Evolutionary conservation across 1,139 yeast species (phyloP), one percentile per base, ranked within the genome.

Genomic region (Chernovozyma aurita): DNA sequence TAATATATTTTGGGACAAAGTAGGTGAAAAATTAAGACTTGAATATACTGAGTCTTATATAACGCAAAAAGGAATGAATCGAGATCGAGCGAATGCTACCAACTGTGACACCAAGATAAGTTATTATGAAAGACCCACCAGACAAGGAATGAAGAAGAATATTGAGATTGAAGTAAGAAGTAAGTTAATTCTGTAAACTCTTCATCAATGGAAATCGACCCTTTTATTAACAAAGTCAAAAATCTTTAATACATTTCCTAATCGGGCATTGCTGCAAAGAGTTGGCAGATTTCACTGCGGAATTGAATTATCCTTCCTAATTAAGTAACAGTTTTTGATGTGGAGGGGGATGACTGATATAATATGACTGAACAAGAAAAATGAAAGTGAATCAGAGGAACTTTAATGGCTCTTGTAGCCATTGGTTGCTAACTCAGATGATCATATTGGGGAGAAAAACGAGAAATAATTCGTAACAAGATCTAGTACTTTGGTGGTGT

Each of bases 281-380:
- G 18, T 34, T 25, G 24, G 39, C 35, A 21, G 38, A 29, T 16
- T 38, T 34, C 22, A 34, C 39, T 28, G 37, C 35, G 32, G 31
- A 32, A 20, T 27, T 21, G 11, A 28, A 39, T 39, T 28, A 38
- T 42, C 36, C 44, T 53, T 43, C 58, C 58, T 46, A 46, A 46
- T 46, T 43, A 43, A 55, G 58, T 25, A 36, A 36, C 18, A 15
- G n/a, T 33, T 26, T 18, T 22, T 18, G 28, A 35, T 24, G 28
- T 12, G 28, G 36, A 33, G 32, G 25, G 30, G 30, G 28, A 22
- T 11, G n/a, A n/a, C 25, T n/a, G 12, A 22, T n/a, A 22, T 11
- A 22, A 22, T 11, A 22, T 22, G n/a, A 22, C 25, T 22, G 25
- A 22, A 22, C 12, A n/a, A 22, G 12, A 22, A 22, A n/a, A 22